Evolutionary conservation across 129 eudicot genomes (phyloP).

Genomic region (Silybum marianum): DNA sequence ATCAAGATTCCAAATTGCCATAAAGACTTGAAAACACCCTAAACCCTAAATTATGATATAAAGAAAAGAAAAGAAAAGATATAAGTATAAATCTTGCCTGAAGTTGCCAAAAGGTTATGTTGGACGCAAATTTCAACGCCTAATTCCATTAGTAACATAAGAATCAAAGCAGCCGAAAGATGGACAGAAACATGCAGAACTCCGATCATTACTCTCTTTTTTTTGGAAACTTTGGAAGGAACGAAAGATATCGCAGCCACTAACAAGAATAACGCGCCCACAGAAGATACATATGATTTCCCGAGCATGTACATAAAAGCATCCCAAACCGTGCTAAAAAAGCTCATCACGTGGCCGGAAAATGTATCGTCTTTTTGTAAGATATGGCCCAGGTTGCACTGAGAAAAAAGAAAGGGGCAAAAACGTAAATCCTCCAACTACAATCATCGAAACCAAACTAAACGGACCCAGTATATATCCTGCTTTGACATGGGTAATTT

Average conservation of each 20-base stretch:
- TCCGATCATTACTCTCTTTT: conserved; percentile 70
- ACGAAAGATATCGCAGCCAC: conserved; percentile 72
- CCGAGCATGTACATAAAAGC: conserved; percentile 80
- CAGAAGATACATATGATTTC: conserved; percentile 74
- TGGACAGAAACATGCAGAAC: conserved; percentile 87
- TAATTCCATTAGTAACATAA: conserved; percentile 87
- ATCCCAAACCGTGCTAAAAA: conserved; percentile 79
- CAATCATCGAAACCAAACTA: neutral
- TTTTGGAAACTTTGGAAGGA: conserved; percentile 84
- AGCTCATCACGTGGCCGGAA: conserved; percentile 77
- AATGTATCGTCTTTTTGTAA: conserved; percentile 76
- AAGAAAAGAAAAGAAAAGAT: no score
- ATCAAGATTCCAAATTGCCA: no score
- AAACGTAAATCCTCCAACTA: neutral
- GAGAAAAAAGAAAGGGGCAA: conserved; percentile 10
- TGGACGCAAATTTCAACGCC: conserved; percentile 90
- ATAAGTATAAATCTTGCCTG: conserved; percentile 42
- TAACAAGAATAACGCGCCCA: conserved; percentile 72
- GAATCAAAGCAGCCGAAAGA: conserved; percentile 84
- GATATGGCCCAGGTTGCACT: conserved; percentile 93
- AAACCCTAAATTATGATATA: no score
- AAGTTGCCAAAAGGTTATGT: conserved; percentile 83
- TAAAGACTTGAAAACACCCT: no score
- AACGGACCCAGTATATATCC: neutral
- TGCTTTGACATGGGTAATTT: neutral